These are phyloP conservation scores for Hortiboletus flavorubellus DNA, from an alignment of 768 basidiomycete species.

Conservation along the genomic window DNA sequence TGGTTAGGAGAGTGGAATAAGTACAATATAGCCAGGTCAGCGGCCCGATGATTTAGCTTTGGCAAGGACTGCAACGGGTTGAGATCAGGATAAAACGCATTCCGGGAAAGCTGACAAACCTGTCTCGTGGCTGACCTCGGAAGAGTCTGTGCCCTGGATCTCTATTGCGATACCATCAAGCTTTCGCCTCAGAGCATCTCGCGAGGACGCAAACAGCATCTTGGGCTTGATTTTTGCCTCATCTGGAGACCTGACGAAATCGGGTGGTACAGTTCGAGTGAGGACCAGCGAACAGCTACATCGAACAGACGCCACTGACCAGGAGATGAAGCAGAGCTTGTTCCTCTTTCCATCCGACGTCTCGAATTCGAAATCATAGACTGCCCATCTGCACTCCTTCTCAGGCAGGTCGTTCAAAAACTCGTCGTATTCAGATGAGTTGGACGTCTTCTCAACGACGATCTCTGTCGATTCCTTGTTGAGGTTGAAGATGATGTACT, in stretches of 20 bases:
- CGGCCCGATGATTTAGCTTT: constrained; percentile 12
- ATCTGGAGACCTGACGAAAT: constrained; percentile 77
- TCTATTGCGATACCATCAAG: constrained; percentile 81
- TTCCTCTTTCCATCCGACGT: constrained; percentile 68
- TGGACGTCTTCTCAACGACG: constrained; percentile 64
- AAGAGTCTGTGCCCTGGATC: constrained; percentile 79
- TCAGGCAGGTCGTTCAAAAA: constrained; percentile 76
- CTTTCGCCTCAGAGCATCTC: constrained; percentile 68
- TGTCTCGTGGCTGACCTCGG: constrained; percentile 67
- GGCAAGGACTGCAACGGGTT: constrained; percentile 9
- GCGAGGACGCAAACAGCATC: constrained; percentile 95
- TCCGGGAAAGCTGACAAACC: constrained; percentile 42
- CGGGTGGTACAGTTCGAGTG: background rate
- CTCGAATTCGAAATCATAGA: constrained; percentile 88
- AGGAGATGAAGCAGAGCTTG: constrained; percentile 83
- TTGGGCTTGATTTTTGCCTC: constrained; percentile 79
- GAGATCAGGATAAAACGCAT: constrained; percentile 4
- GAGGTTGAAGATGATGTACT: constrained; percentile 84
- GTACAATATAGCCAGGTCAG: constrained; percentile 16
- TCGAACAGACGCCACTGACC: constrained; percentile 54
- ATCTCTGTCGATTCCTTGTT: constrained; percentile 62
- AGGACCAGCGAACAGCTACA: background rate
- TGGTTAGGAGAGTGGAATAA: background rate
- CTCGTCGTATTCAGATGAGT: constrained; percentile 53
- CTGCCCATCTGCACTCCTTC: constrained; percentile 75